Conservation (phyloP, 257 asterid species). For the Gardenia jasminoides region DNA sequence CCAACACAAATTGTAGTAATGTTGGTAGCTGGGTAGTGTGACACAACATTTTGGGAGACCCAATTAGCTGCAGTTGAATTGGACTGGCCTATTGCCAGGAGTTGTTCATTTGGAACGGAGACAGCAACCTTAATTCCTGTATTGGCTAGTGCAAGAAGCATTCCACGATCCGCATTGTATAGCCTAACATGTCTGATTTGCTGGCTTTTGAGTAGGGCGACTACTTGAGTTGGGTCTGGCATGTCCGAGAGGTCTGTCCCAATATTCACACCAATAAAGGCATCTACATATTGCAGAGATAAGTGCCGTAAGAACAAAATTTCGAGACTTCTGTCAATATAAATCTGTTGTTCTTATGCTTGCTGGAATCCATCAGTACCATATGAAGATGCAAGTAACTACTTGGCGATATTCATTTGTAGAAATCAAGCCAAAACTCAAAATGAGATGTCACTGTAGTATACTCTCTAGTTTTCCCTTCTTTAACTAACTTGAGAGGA, state of each 20-base stretch:
- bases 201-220: constrained; percentile 73
- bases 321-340: not conserved
- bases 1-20: constrained; percentile 76
- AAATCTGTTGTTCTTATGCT: too few species aligned
- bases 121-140: constrained; percentile 68
- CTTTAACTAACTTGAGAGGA: not conserved
- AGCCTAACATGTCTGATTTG: constrained; percentile 63
- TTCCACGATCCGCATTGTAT: constrained; percentile 69
- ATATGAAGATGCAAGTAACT: not conserved
- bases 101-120: constrained; percentile 71
- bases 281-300: constrained; percentile 42
- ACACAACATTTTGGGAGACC: constrained; percentile 72
- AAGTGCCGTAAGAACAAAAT: not conserved
- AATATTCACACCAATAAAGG: constrained; percentile 71
- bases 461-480: not conserved
- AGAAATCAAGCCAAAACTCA: not conserved
- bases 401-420: not conserved
- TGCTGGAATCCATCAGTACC: too few species aligned
- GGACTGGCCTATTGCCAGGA: constrained; percentile 72
- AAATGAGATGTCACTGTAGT: not conserved
- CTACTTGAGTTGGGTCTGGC: constrained; percentile 92
- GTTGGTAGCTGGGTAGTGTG: constrained; percentile 75
- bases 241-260: constrained; percentile 76
- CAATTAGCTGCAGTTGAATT: constrained; percentile 85
- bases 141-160: constrained; percentile 83